Conservation (phyloP, 345 rosid species). For the Syzygium grande region DNA sequence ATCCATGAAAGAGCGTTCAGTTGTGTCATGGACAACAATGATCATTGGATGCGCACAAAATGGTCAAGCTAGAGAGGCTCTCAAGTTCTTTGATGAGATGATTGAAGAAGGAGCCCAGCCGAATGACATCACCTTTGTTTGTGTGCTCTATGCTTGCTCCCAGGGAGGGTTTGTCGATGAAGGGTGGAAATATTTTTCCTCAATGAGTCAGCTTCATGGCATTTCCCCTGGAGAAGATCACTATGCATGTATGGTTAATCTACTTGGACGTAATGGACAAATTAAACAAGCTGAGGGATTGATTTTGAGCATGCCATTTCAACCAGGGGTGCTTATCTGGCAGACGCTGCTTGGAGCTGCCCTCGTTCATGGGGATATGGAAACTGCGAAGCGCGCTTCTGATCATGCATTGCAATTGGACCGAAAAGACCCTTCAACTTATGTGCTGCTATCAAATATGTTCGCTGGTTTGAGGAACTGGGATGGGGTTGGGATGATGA, state of each 20-base stretch:
- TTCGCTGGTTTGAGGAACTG: slow-evolving; percentile 39
- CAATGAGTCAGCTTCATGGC: slow-evolving; percentile 31
- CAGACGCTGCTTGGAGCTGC: slow-evolving; percentile 46
- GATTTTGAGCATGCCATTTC: slow-evolving; percentile 31
- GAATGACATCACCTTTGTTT: slow-evolving; percentile 32
- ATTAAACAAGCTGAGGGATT: slow-evolving; percentile 42
- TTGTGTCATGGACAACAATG: slow-evolving; percentile 50
- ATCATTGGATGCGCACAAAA: slow-evolving; percentile 52
- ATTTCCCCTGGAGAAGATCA: slow-evolving; percentile 45
- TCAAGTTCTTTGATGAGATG: slow-evolving; percentile 39
- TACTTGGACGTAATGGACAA: slow-evolving; percentile 39
- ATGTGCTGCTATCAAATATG: slow-evolving; percentile 44
- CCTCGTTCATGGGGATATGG: slow-evolving; percentile 40
- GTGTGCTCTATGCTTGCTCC: slow-evolving; percentile 47
- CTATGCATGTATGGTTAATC: slow-evolving; percentile 44
- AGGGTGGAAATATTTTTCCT: slow-evolving; percentile 42
- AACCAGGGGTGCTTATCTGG: slow-evolving; percentile 43
- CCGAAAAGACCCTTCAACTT: slow-evolving; percentile 28
- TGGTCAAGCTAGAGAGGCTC: slow-evolving; percentile 35
- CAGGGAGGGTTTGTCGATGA: slow-evolving; percentile 38
- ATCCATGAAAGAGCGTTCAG: slow-evolving; percentile 18
- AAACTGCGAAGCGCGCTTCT: slow-evolving; percentile 36
- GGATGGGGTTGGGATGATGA: slow-evolving; percentile 30
- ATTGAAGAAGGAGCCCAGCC: slow-evolving; percentile 24
- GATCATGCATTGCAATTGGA: slow-evolving; percentile 25